Conservation (phyloP, 768 basidiomycete species). For the Phlebiopsis flavidoalba region DNA sequence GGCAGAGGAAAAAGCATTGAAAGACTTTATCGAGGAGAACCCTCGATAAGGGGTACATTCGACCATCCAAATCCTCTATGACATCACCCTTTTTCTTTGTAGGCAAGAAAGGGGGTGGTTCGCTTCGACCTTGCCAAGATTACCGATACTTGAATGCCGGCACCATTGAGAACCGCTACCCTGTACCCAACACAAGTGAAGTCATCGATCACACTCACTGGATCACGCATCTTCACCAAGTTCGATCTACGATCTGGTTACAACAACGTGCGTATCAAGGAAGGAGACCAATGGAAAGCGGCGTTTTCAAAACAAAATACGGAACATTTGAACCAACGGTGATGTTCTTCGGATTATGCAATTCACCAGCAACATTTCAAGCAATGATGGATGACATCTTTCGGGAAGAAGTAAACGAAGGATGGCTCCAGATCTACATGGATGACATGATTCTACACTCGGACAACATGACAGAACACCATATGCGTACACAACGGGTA, state of each 20-base stretch:
- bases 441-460: conserved; percentile 33
- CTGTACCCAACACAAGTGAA: conserved; percentile 17
- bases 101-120: conserved; percentile 33
- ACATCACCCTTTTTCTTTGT: conserved; percentile 25
- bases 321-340: conserved; percentile 24
- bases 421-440: conserved; percentile 37
- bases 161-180: conserved; percentile 17
- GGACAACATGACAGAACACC: conserved; percentile 13
- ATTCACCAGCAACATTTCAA: conserved; percentile 25
- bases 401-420: conserved; percentile 21
- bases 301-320: conserved; percentile 24
- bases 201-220: conserved; percentile 20
- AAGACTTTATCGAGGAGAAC: conserved; percentile 23
- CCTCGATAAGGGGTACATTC: conserved; percentile 12
- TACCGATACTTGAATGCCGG: conserved; percentile 25
- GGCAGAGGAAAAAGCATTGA: neutral
- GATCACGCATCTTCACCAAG: conserved; percentile 22
- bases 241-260: conserved; percentile 26
- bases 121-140: conserved; percentile 26
- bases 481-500: conserved; percentile 16
- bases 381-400: conserved; percentile 29
- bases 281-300: conserved; percentile 27
- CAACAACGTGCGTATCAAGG: conserved; percentile 16
- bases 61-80: conserved; percentile 3
- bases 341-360: conserved; percentile 25